Evolutionary conservation across 306 rosid genomes (phyloP), one percentile per base, ranked within the genome.

Genomic region (Fragaria nilgerrensis): DNA sequence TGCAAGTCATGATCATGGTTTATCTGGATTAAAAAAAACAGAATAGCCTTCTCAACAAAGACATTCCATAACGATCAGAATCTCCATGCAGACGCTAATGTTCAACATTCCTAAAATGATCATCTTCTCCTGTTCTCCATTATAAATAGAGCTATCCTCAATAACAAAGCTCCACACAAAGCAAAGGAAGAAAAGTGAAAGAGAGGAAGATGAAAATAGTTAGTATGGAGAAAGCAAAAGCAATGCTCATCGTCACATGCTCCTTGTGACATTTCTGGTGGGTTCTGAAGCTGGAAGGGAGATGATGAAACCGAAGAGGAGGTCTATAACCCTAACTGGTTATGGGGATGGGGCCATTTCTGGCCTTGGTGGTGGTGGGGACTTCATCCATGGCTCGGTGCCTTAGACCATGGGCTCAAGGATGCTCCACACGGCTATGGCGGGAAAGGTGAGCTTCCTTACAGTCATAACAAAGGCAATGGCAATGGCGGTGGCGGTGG

Each of bases 221-320:
- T 22, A 14, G 49, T 43, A 86, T 80, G 92, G 82, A 82, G 69
- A 82, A 65, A 71, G 68, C 78, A 4, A 41, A 63, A 49, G 55
- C 53, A 3, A 77, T 73, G 45, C 58, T 84, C 20, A 64, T 75
- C 62, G 15, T 82, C 17, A 10, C 68, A 8, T 53, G 9, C 59
- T 79, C 59, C 32, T 85, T 58, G 29, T 56, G 17, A 77, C 83
- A 43, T 52, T 63, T 76, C 56, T 81, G 80, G 59, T 48, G 34
- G 72, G 80, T 32, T 49, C 62, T 34, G 82, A 84, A 68, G 86
- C 77, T 13, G 79, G 79, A 70, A 75, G 85, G 71, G 80, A 58
- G 2, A 3, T 72, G 70, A 68, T 72, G 70, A 72, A 41, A 44
- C 44, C 77, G 9, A 63, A 0, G 58, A 75, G 29, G 59, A 70